Evolutionary conservation across 1,139 yeast genomes (phyloP), one percentile per base, ranked within the genome.

Genomic region (Fermentozyma sake): DNA sequence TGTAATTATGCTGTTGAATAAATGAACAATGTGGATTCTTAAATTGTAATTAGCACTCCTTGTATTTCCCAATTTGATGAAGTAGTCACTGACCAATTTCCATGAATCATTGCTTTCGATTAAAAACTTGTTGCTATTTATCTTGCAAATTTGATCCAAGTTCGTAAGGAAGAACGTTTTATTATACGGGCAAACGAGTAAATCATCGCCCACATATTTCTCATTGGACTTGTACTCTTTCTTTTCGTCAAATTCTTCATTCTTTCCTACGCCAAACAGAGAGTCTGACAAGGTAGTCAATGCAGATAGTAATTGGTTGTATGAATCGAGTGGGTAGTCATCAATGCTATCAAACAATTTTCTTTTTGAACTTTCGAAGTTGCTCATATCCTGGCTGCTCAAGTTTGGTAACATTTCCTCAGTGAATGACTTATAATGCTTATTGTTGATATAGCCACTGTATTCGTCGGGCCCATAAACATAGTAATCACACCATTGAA

Each of bases 401-500:
- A 70, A 43, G 20, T 46, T 53, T 1, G 62, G 55, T 13, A 41
- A 24, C 35, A 38, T 35, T 3, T 41, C 38, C 9, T 54, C 58
- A 3, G 48, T 40, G 12, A 38, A 32, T 19, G 33, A 37, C 16
- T 44, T 51, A 24, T 35, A 35, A 11, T 31, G 35, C 22, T 47
- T 52, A 25, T 38, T 39, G 24, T 44, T 47, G 14, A 27, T 25
- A 29, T 26, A 35, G 6, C 53, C 53, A 34, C 58, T 55, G 30
- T 40, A 57, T 23, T 63, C 63, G 17, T 82, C 76, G 1, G 82
- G 76, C 0, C 91, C 87, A 44, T 76, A 61, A 20, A 80, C 41
- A 48, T 64, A 71, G 54, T 75, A 73, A 42, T 77, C 70, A 38
- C 76, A 63, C 95, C 95, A 72, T 56, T 84, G 95, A 31, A 89